Evolutionary conservation across 2,329 filamentous ascomycete genomes (phyloP).

Genomic region (Nannizzia gypsea): DNA sequence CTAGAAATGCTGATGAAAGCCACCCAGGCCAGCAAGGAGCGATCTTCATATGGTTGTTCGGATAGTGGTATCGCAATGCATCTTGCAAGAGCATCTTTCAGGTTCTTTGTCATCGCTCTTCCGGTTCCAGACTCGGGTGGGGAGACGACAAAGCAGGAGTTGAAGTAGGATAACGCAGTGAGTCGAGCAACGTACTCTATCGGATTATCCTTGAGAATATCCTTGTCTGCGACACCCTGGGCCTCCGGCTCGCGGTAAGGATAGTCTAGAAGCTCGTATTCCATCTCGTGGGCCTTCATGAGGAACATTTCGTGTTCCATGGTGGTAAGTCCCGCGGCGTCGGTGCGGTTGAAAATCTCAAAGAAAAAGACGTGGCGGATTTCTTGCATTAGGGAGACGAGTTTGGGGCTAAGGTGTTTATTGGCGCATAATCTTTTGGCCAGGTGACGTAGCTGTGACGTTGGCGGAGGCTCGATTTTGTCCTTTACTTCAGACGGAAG

Average conservation of each 20-base stretch:
- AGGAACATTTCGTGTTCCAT: constrained; percentile 25
- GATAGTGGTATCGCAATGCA: constrained; percentile 14
- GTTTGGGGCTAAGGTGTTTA: constrained; percentile 19
- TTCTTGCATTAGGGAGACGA: constrained; percentile 20
- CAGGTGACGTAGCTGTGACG: constrained; percentile 19
- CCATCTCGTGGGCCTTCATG: constrained; percentile 25
- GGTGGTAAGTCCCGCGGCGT: constrained; percentile 15
- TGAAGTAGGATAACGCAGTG: constrained; percentile 24
- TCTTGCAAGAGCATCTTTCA: constrained; percentile 16
- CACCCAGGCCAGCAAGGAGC: constrained; percentile 23
- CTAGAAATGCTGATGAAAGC: constrained; percentile 26
- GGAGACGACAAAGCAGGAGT: constrained; percentile 24
- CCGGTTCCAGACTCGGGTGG: constrained; percentile 25
- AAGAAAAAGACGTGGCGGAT: constrained; percentile 26
- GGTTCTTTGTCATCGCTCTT: constrained; percentile 24
- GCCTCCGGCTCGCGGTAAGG: constrained; percentile 18
- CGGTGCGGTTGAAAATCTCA: constrained; percentile 19
- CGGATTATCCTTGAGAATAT: constrained; percentile 12
- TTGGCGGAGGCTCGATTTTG: constrained; percentile 21
- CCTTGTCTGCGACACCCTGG: not conserved
- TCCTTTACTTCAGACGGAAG: constrained; percentile 20
- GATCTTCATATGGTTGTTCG: constrained; percentile 14
- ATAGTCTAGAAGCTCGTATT: constrained; percentile 30
- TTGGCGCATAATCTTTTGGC: constrained; percentile 22
- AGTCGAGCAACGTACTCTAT: constrained; percentile 24